Evolutionary conservation across 306 rosid species (phyloP), one percentile per base, ranked within the genome.

Genomic region (Begonia loranthoides): DNA sequence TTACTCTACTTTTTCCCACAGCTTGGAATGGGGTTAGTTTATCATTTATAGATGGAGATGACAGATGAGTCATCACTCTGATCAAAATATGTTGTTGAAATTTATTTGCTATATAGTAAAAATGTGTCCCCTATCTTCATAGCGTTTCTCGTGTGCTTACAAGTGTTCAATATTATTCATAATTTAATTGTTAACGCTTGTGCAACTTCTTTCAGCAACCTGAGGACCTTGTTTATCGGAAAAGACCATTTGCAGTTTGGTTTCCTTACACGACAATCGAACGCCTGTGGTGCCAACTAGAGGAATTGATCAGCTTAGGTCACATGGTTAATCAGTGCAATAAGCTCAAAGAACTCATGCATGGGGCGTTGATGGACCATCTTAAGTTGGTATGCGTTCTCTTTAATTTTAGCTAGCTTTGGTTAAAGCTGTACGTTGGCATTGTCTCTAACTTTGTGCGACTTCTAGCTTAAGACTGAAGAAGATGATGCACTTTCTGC

Each of bases 201-300:
- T 17, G 21, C 43, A 39, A 54, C 63, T 28, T 52, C 71, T 40
- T 75, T 60, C 85, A 89, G 97, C 70, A 79, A 64, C 85, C 87
- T 3, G 76, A 75, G 14, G 89, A 85, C 67, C 52, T 90, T 60
- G 55, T 82, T 46, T 82, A 62, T 50, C 65, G 95, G 63, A 90
- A 90, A 79, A 85, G 56, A 59, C 83, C 92, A 50, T 76, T 74
- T 64, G 93, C 87, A 21, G 80, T 69, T 64, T 90, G 92, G 89
- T 85, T 90, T 63, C 94, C 97, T 1, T 90, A 80, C 78, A 82
- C 87, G 49, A 72, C 83, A 34, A 65, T 90, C 52, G 87, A 85
- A 71, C 83, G 66, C 41, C 76, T 90, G 15, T 76, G 84, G 49
- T 65, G 64, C 79, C 76, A 65, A 63, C 82, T 90, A 1, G 99